A percentile compares a stretch with the other conserved stretches of the same genome.
Evolutionary conservation across 2,329 filamentous ascomycete genomes (phyloP).

Genomic region (Zymoseptoria crescenta): DNA sequence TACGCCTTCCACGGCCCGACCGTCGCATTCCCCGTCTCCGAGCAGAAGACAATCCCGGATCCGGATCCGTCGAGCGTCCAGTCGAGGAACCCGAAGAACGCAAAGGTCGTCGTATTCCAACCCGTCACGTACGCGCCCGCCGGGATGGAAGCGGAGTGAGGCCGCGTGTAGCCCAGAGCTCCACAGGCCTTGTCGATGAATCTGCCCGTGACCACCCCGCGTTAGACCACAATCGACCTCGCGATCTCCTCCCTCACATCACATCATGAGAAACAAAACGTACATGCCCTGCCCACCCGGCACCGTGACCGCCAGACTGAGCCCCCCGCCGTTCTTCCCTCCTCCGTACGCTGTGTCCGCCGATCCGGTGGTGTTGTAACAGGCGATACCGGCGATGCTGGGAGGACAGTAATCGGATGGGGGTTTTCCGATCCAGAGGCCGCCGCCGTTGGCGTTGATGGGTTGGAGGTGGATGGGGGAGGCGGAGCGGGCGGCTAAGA

Average conservation of each 20-base stretch:
- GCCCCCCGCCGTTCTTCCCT: not conserved
- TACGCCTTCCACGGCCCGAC: conserved; percentile 10
- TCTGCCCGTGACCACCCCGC: conserved; percentile 1
- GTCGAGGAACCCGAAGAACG: conserved; percentile 14
- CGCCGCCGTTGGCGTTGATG: conserved; percentile 14
- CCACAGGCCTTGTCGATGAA: conserved; percentile 27
- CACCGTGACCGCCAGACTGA: conserved; percentile 21
- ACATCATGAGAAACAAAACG: conserved; percentile 1
- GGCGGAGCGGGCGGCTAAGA: conserved; percentile 20
- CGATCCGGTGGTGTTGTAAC: conserved; percentile 16
- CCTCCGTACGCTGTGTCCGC: not conserved
- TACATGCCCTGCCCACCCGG: conserved; percentile 27
- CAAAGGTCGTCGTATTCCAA: conserved; percentile 14
- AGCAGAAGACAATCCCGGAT: conserved; percentile 6
- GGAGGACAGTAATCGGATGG: conserved; percentile 27
- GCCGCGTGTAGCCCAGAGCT: conserved; percentile 23
- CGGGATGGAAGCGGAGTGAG: conserved; percentile 23
- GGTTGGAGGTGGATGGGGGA: conserved; percentile 22
- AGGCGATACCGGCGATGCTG: conserved; percentile 7
- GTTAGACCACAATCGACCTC: not conserved
- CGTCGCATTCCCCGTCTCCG: not conserved
- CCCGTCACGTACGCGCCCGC: conserved; percentile 19
- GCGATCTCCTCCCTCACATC: not conserved
- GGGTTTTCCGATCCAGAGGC: conserved; percentile 25
- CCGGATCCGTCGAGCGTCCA: conserved; percentile 6